Conservation (phyloP, 345 rosid genomes). For the Adansonia digitata region DNA sequence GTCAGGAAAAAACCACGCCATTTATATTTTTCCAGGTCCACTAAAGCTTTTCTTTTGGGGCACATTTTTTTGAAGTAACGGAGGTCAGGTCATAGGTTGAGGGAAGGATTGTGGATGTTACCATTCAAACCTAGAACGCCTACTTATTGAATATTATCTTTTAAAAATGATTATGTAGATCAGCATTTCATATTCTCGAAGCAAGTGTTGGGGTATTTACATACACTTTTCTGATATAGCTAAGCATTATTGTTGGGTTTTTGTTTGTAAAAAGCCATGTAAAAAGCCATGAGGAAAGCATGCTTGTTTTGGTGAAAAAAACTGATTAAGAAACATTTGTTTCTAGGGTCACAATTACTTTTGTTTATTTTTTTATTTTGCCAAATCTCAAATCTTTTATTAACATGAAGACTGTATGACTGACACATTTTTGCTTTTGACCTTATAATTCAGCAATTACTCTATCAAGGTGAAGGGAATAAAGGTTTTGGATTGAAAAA, state of each 20-base stretch:
- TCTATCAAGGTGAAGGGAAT: neutral
- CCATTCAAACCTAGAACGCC: too few relatives aligned
- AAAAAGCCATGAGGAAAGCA: neutral
- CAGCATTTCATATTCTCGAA: too few relatives aligned
- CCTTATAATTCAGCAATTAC: neutral
- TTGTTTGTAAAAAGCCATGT: neutral
- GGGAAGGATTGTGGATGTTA: too few relatives aligned
- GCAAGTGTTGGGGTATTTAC: too few relatives aligned
- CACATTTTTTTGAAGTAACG: too few relatives aligned
- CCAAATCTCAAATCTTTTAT: neutral
- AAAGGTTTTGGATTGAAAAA: neutral
- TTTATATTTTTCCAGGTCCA: neutral
- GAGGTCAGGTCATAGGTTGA: too few relatives aligned
- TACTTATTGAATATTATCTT: too few relatives aligned
- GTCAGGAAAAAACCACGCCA: neutral
- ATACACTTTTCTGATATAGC: slow-evolving; percentile 3
- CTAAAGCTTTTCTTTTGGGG: neutral
- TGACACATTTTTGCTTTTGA: neutral
- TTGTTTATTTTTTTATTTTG: neutral
- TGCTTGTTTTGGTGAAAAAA: neutral
- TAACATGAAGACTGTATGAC: neutral
- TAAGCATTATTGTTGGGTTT: slow-evolving; percentile 15
- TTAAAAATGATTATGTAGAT: too few relatives aligned
- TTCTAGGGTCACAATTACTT: neutral
- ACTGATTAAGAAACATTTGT: neutral